Conservation (phyloP, 305 asterid genomes). For the Solanum hybrid region DNA sequence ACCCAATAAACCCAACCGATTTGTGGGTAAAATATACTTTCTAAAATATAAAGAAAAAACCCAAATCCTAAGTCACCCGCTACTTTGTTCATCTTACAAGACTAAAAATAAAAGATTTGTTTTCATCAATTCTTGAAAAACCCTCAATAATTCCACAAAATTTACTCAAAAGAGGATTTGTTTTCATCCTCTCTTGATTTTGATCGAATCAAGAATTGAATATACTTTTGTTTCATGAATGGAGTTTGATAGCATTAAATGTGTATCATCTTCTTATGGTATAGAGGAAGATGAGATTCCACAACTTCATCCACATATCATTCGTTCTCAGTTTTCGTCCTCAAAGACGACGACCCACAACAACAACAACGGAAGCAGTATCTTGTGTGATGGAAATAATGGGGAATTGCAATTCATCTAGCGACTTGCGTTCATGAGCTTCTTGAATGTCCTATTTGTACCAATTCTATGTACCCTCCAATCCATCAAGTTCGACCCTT, state of each 20-base stretch:
- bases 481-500: constrained; percentile 60
- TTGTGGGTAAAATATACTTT: too few species aligned
- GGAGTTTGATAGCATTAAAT: constrained; percentile 70
- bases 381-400: constrained; percentile 10
- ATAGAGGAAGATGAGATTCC: constrained; percentile 65
- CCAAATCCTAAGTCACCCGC: too few species aligned
- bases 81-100: too few species aligned
- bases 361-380: constrained; percentile 13
- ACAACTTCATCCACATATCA: constrained; percentile 15
- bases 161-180: neutral
- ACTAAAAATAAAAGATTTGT: too few species aligned
- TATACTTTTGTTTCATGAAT: constrained; percentile 15
- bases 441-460: constrained; percentile 86
- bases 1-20: too few species aligned
- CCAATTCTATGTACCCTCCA: constrained; percentile 90
- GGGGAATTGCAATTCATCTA: constrained; percentile 36
- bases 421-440: constrained; percentile 79
- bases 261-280: constrained; percentile 60
- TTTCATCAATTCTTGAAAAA: neutral
- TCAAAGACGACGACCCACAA: constrained; percentile 27
- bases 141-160: neutral
- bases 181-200: neutral
- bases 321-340: constrained; percentile 47
- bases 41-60: too few species aligned
- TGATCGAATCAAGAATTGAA: neutral